Evolutionary conservation across 2,329 filamentous ascomycete species (phyloP), one percentile per base, ranked within the genome.

Genomic region (Talaromyces sp.): DNA sequence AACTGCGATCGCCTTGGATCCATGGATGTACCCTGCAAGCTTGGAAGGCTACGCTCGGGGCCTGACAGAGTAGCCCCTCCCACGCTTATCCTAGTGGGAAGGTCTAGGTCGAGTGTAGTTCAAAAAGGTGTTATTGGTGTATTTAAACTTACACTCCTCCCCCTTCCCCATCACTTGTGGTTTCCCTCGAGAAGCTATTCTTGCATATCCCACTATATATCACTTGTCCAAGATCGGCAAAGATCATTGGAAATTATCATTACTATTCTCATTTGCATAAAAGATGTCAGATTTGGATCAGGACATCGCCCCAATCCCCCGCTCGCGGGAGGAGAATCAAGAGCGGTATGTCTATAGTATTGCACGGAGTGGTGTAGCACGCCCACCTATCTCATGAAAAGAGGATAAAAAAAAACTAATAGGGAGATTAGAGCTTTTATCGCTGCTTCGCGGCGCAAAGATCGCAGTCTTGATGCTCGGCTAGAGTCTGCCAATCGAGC

Each of bases 401-500:
- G 4, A 13, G 7, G 2, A 22, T 10, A 3, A 20, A 9, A 13
- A n/a, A 3, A n/a, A 14, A 10, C 37, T 41, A 33, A 41, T 27
- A 9, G 9, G 4, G 11, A 13, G 1, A 19, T 5, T 64, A 88
- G 92, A 66, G 92, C 92, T 19, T 97, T 95, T 70, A 94, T 97
- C 62, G 92, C 92, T 11, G 92, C 92, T 3, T 97, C 93, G 5
- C 81, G 92, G 60, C 82, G 93, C 59, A 89, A 89, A 63, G 93
- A 97, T 66, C 86, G 92, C 49, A 93, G 88, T 67, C 77, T 96
- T 14, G 91, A 97, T 71, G 91, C 91, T 13, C 86, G 92, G 22
- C 83, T 96, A 16, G 89, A 96, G 69, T 97, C 92, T 2, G 92
- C 93, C 13, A 83, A 86, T 47, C 85, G 90, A 73, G 92, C 92